Conservation (phyloP, 441 rosid species). For the Euphorbia schlechtendalii region DNA sequence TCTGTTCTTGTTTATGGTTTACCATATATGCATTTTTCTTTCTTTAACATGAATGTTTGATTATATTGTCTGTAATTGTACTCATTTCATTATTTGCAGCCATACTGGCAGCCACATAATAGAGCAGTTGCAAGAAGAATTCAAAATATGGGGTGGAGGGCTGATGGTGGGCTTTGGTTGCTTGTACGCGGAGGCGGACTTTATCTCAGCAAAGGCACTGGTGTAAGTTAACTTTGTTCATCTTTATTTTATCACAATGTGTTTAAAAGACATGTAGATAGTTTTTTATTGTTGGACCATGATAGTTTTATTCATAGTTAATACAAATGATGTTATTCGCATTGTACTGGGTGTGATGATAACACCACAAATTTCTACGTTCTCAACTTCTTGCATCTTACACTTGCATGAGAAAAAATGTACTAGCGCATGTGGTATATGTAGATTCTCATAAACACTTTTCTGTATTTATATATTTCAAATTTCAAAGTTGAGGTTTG, state of each 20-base stretch:
- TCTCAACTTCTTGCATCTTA: not conserved
- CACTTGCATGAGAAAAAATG: not conserved
- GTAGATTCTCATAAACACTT: not conserved
- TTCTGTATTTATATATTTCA: not conserved
- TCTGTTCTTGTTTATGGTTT: not conserved
- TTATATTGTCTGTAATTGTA: not conserved
- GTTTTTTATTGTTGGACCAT: not conserved
- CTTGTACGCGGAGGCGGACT: slow-evolving; percentile 98
- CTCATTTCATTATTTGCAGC: slow-evolving; percentile 33
- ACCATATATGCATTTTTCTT: not conserved
- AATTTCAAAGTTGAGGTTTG: not conserved
- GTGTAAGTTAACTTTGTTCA: slow-evolving; percentile 40
- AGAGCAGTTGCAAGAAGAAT: slow-evolving; percentile 92
- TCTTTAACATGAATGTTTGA: not conserved
- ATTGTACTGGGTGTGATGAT: not conserved
- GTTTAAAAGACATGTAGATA: not conserved
- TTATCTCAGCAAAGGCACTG: slow-evolving; percentile 91
- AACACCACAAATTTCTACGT: not conserved
- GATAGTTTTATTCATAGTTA: too few relatives aligned
- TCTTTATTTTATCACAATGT: slow-evolving; percentile 8
- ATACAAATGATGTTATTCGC: not conserved
- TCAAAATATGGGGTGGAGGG: slow-evolving; percentile 98
- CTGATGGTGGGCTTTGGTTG: slow-evolving; percentile 99
- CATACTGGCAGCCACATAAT: slow-evolving; percentile 96
- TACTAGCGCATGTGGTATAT: not conserved